Conservation (phyloP, 2,329 filamentous ascomycete species). For the Hymenoscyphus occultus region DNA sequence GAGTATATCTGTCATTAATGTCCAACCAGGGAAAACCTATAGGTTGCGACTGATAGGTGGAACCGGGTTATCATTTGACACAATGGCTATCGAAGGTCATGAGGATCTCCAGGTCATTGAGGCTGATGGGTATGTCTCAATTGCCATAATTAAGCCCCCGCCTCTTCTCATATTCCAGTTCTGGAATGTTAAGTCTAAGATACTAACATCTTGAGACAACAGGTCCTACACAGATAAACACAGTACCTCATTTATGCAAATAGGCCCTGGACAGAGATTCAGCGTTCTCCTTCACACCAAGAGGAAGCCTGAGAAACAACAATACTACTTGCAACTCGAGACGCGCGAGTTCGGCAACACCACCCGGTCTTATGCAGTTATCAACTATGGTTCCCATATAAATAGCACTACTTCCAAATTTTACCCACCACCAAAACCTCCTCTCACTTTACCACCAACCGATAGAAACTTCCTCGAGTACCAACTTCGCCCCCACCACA, state of each 20-base stretch:
- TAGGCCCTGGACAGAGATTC: slow-evolving; percentile 50
- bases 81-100: slow-evolving; percentile 56
- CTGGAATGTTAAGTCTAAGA: background rate
- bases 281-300: slow-evolving; percentile 48
- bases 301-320: slow-evolving; percentile 22
- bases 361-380: background rate
- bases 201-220: slow-evolving; percentile 13
- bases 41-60: slow-evolving; percentile 58
- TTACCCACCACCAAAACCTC: background rate
- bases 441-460: background rate
- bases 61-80: slow-evolving; percentile 52
- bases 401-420: too few relatives aligned
- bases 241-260: slow-evolving; percentile 43
- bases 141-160: too few relatives aligned
- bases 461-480: background rate
- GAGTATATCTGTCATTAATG: slow-evolving; percentile 49
- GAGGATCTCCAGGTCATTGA: slow-evolving; percentile 55
- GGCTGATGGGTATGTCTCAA: slow-evolving; percentile 48
- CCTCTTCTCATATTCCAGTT: background rate
- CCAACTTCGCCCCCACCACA: background rate
- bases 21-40: slow-evolving; percentile 60
- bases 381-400: slow-evolving; percentile 2
- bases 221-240: slow-evolving; percentile 41
- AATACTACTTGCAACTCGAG: slow-evolving; percentile 7
- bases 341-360: background rate